Evolutionary conservation across 176 grass and related monocot species (phyloP).

Genomic region (Carex parvula): DNA sequence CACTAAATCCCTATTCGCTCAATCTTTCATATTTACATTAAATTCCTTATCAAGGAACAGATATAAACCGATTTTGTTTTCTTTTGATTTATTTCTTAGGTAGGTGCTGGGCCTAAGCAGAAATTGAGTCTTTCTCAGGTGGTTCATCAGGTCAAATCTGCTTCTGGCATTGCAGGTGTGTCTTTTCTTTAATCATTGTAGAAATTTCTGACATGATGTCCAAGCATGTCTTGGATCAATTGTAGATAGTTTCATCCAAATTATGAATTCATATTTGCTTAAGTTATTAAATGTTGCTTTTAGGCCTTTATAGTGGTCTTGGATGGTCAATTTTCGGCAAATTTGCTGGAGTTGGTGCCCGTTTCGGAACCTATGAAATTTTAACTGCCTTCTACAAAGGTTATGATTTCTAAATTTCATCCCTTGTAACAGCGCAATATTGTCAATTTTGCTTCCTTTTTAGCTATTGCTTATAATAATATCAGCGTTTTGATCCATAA

Average conservation of each 20-base stretch:
- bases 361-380: slow-evolving; percentile 88
- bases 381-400: slow-evolving; percentile 94
- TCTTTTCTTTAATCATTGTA: background rate
- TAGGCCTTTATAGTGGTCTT: slow-evolving; percentile 75
- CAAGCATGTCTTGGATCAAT: background rate
- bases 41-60: background rate
- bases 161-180: slow-evolving; percentile 58
- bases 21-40: background rate
- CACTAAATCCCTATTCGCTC: background rate
- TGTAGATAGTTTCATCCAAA: background rate
- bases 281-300: slow-evolving; percentile 16
- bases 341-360: slow-evolving; percentile 65
- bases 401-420: slow-evolving; percentile 20
- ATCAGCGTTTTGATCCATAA: background rate
- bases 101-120: slow-evolving; percentile 55
- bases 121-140: slow-evolving; percentile 61
- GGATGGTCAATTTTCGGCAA: slow-evolving; percentile 74
- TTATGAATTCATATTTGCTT: slow-evolving; percentile 19
- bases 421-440: background rate
- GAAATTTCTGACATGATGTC: background rate
- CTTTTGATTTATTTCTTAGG: slow-evolving; percentile 27
- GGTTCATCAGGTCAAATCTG: slow-evolving; percentile 47
- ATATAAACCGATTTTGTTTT: background rate
- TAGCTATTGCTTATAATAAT: slow-evolving; percentile 14
- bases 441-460: background rate